Evolutionary conservation across 371 early-diverging fungal species (phyloP).

Genomic region (Encephalitozoon romaleae): DNA sequence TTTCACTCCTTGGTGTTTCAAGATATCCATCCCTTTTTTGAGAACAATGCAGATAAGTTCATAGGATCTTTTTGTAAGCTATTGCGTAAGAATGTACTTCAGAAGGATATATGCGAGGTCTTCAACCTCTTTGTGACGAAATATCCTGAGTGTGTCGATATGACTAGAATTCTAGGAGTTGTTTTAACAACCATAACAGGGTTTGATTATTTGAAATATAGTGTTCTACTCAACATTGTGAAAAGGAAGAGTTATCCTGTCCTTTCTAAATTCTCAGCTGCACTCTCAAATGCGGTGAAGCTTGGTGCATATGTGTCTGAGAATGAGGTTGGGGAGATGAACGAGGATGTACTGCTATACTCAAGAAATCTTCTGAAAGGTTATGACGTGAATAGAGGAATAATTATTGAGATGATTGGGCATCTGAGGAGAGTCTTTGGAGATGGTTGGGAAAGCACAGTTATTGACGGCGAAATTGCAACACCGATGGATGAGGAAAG

Average conservation of each 20-base stretch:
- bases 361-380: conserved; percentile 24
- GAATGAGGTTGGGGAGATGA: conserved; percentile 29
- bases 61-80: not conserved
- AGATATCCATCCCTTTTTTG: conserved; percentile 52
- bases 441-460: not conserved
- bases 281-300: conserved; percentile 19
- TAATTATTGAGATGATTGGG: conserved; percentile 10
- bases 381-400: conserved; percentile 34
- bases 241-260: not conserved
- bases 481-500: conserved; percentile 11
- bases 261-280: not conserved
- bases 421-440: conserved; percentile 12
- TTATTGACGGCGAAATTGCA: not conserved
- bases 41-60: conserved; percentile 38
- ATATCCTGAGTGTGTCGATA: conserved; percentile 37
- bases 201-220: conserved; percentile 26
- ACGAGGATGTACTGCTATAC: conserved; percentile 13
- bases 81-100: not conserved
- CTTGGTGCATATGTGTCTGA: conserved; percentile 6
- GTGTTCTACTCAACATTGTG: conserved; percentile 21
- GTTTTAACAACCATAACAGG: conserved; percentile 13
- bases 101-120: conserved; percentile 18
- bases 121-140: conserved; percentile 37
- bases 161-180: conserved; percentile 19
- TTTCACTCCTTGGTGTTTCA: conserved; percentile 41